Base-by-base conservation (phyloP, 257 asterid genomes). In the Osmanthus fragrans region DNA sequence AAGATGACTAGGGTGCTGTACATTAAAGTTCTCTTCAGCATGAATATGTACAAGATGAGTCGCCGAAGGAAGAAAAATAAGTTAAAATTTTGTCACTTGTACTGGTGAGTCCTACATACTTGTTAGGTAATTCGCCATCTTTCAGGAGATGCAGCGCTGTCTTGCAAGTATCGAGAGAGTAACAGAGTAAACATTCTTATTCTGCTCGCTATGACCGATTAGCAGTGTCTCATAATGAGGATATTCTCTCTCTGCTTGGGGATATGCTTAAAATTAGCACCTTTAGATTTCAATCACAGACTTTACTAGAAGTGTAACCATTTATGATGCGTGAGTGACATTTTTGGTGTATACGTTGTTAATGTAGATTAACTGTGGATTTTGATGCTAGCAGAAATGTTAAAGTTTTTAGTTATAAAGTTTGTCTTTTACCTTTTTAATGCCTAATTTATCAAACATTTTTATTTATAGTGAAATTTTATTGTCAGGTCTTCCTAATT, bases 1-100 rank as follows among this genome's bases (percentile, higher is more conserved):
- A 83, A 32, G 90, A 86, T 76, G 94, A 88, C 58, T 93, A 86
- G 79, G 67, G 15, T 33, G 45, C 47, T 2, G 79, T 37, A 70
- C 77, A 16, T 63, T 18, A 33, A 29, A 25, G 42, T 72, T 33
- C 49, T 36, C 47, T 21, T 69, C 8, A 4, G 25, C 7, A 11
- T n/a, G 65, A 29, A 37, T 36, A 69, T 21, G 49, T 69, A 33
- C 68, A 36, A 18, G 39, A 76, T 23, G 42, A 42, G 68, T 36
- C 42, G 8, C 51, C 33, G 3, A 21, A 32, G 23, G 63, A 51
- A 1, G 63, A 19, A 51, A 51, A 15, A 19, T 16, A 51, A 18
- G 63, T 51, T 19, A 51, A 51, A 51, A 51, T 51, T 19, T 51
- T 51, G 23, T 1, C 7, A 16, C 5, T 16, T 56, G 27, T 21